Percentiles rank a stretch among this genome's conserved stretches.
These are phyloP conservation scores for Rhazya stricta DNA, from an alignment of 257 asterid genomes.

Conservation along the genomic window DNA sequence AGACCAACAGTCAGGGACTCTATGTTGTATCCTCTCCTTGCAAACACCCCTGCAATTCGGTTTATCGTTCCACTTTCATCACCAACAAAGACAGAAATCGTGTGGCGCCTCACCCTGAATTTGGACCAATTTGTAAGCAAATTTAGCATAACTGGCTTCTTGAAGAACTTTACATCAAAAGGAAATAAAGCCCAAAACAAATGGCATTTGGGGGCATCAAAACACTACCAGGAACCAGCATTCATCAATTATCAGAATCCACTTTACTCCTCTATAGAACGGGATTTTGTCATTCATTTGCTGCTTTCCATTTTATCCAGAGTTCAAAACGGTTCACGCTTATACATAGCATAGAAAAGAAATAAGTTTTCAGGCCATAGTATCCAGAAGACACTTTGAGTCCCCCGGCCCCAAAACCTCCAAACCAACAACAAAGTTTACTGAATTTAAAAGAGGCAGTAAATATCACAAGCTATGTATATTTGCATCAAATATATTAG, in stretches of 20 bases:
- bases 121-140: background rate
- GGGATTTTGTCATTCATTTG: background rate
- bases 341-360: background rate
- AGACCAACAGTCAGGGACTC: conserved; percentile 98
- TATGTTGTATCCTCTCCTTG: conserved; percentile 92
- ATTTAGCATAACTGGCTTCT: background rate
- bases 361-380: background rate
- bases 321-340: background rate
- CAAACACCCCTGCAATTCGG: conserved; percentile 95
- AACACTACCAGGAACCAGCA: background rate
- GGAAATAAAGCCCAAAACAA: background rate
- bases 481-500: background rate
- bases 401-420: background rate
- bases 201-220: background rate
- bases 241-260: background rate
- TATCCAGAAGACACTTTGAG: background rate
- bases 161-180: no score
- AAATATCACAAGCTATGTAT: no score
- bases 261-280: background rate
- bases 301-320: background rate
- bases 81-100: conserved; percentile 88
- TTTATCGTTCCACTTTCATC: conserved; percentile 99
- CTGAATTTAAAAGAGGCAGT: background rate
- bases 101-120: conserved; percentile 73
- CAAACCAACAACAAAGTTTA: background rate